A percentile compares a stretch with the other conserved stretches of the same genome.
These are phyloP conservation scores for Graphilbum sp. DNA, from an alignment of 2,329 filamentous ascomycete species.

Conservation along the genomic window DNA sequence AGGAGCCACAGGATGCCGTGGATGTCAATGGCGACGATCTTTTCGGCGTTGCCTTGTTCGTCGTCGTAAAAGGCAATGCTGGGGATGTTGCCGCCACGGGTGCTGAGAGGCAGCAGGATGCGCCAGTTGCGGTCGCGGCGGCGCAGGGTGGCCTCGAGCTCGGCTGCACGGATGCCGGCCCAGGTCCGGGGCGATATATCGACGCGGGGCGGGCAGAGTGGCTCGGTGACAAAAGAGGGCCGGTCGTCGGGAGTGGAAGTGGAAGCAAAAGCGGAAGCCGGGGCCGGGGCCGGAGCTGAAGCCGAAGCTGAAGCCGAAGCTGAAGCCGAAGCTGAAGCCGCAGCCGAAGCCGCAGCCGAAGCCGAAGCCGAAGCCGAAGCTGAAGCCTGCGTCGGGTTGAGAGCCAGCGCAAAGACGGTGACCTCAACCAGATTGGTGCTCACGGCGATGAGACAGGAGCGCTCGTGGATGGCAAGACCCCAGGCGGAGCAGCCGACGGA, in stretches of 20 bases:
- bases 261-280: too few species aligned
- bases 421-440: constrained; percentile 53
- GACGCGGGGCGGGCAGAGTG: neutral
- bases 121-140: constrained; percentile 31
- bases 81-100: constrained; percentile 29
- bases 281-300: neutral
- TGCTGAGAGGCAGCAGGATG: constrained; percentile 27
- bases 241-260: constrained; percentile 4
- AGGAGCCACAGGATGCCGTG: constrained; percentile 30
- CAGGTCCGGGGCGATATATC: constrained; percentile 11
- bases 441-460: constrained; percentile 73
- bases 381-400: neutral
- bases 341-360: neutral
- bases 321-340: too few species aligned
- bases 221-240: constrained; percentile 8
- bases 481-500: constrained; percentile 71
- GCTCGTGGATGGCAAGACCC: constrained; percentile 69
- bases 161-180: constrained; percentile 7
- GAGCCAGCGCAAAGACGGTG: constrained; percentile 34
- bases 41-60: constrained; percentile 28
- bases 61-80: constrained; percentile 35
- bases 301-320: neutral
- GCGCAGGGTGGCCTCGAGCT: constrained; percentile 19
- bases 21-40: constrained; percentile 34
- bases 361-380: too few species aligned